Evolutionary conservation across 2,329 filamentous ascomycete genomes (phyloP), one percentile per base, ranked within the genome.

Genomic region (Pseudogymnoascus sp.): DNA sequence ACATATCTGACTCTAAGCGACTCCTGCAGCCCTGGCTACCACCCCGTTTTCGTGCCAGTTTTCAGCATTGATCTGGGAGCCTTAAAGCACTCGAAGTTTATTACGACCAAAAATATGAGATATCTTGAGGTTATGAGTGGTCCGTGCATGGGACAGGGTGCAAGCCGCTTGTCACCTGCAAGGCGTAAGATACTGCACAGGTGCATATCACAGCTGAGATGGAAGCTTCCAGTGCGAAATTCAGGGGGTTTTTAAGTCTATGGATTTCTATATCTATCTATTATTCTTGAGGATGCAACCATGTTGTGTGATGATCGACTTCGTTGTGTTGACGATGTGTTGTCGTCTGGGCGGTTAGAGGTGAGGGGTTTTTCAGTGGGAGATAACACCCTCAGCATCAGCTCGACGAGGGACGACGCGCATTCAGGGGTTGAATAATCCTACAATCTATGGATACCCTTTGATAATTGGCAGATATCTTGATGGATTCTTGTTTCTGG

Each of bases 1-100:
- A 31, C 45, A 16, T 52, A 55, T 55, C 49, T 55, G 49, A 55
- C 49, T 55, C 49, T 55, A 55, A 55, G 49, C 49, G 49, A 55
- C 10, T 55, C 49, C 49, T 55, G 26, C 29, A n/a, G 49, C 29
- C 26, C n/a, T 21, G 8, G 29, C 6, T 55, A 55, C 49, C 49
- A 52, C 49, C 49, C 49, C 49, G 10, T 55, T 55, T 55, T 55
- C 49, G n/a, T 55, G 49, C 8, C 29, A 12, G 2, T 33, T 52
- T 33, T 33, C 10, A 19, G n/a, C 29, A 33, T 55, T 29, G 49
- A 55, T 55, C 19, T 55, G 29, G 49, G 49, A 55, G 49, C 49
- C 26, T 52, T 55, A 2, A 8, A 7, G 29, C n/a, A 19, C 49
- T 33, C 29, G 29, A 55, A 55, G 26, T 55, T 55, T 55, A 33